Conservation (phyloP, 1,284 basidiomycete species). For the Exobasidium rhododendri region DNA sequence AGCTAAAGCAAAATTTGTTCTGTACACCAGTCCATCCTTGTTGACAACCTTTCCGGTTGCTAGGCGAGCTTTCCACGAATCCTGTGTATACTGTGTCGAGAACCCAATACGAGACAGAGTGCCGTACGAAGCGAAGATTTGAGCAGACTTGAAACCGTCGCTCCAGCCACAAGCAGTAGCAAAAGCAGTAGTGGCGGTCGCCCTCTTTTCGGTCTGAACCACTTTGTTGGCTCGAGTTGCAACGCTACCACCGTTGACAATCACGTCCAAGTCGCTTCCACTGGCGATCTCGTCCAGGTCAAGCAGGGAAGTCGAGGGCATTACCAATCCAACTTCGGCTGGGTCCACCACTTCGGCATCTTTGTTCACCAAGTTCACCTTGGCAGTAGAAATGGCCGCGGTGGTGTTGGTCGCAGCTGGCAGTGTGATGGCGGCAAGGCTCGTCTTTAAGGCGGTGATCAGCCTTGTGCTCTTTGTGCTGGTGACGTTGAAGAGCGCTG, state of each 20-base stretch:
- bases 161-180: constrained; percentile 59
- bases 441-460: no score
- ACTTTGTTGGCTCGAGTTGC: constrained; percentile 15
- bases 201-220: not conserved
- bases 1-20: not conserved
- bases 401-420: not conserved
- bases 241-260: constrained; percentile 6
- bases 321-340: not conserved
- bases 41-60: not conserved
- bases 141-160: constrained; percentile 66
- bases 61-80: constrained; percentile 49
- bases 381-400: not conserved
- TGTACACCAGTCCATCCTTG: not conserved
- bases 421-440: constrained; percentile 24
- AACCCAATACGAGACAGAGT: constrained; percentile 67
- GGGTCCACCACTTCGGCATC: not conserved
- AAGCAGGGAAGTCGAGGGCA: not conserved
- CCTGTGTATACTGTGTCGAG: constrained; percentile 64
- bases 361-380: not conserved
- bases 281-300: not conserved
- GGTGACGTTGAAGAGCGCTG: not conserved
- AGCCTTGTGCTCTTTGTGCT: not conserved
- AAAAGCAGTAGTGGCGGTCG: not conserved
- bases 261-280: constrained; percentile 17
- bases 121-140: constrained; percentile 61